These are phyloP conservation scores for Malania oleifera DNA, from an alignment of 164 flowering plant genomes.

Conservation along the genomic window DNA sequence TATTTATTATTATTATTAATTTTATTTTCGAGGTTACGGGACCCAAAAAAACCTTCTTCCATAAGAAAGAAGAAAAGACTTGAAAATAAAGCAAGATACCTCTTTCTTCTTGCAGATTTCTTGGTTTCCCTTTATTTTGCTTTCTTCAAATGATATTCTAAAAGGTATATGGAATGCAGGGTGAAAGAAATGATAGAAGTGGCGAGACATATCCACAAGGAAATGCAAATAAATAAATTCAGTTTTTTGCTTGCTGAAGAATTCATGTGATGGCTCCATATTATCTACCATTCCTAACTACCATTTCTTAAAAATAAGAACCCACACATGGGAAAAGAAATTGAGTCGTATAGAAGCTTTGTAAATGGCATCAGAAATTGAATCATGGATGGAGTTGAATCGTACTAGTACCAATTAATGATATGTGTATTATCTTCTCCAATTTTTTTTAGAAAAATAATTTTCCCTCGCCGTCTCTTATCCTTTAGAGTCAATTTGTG, in stretches of 20 bases:
- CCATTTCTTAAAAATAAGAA: conserved; percentile 9
- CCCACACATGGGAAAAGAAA: neutral
- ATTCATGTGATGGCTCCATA: conserved; percentile 28
- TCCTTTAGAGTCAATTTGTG: no score
- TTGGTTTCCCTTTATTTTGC: conserved; percentile 4
- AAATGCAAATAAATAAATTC: conserved; percentile 15
- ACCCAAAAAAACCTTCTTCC: conserved; percentile 5
- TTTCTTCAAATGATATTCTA: conserved; percentile 7
- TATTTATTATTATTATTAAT: neutral
- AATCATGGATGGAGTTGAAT: conserved; percentile 21
- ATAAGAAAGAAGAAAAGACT: conserved; percentile 12
- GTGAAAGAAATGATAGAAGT: conserved; percentile 2
- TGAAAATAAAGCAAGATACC: conserved; percentile 10
- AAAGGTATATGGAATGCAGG: neutral
- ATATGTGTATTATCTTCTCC: no score
- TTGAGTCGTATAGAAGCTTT: conserved; percentile 21
- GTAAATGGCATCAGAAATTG: conserved; percentile 28
- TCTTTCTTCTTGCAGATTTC: conserved; percentile 14
- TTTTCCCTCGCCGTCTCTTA: no score
- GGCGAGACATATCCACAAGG: conserved; percentile 16
- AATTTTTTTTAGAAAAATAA: no score
- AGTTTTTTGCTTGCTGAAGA: conserved; percentile 3
- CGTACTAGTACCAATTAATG: no score
- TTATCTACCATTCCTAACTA: conserved; percentile 54
- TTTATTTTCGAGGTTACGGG: no score